phyloP scores from a whole-genome alignment of 1,139 yeast genomes.

The Taphrina confusa region DNA sequence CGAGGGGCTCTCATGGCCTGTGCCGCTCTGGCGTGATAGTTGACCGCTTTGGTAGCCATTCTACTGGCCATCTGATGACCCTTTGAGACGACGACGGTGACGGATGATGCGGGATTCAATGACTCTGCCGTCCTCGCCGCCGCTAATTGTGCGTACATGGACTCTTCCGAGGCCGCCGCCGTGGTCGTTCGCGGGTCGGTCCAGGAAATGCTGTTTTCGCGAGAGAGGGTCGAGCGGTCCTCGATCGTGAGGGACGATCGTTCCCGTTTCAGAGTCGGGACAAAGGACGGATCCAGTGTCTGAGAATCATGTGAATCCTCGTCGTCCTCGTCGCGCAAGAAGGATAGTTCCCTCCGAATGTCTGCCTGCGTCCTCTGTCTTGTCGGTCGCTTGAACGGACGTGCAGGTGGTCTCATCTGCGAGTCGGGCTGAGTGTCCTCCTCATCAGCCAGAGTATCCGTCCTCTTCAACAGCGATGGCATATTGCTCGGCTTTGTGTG shows the following conservation, averaged over 20 bases:
- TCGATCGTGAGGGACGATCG: conserved; percentile 29
- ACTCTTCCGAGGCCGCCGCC: neutral
- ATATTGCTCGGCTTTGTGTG: neutral
- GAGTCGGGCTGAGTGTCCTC: neutral
- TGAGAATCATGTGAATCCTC: conserved; percentile 41
- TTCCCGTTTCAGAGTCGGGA: conserved; percentile 25
- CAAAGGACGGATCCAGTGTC: conserved; percentile 9
- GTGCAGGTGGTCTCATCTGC: neutral
- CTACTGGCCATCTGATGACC: conserved; percentile 18
- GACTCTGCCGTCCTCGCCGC: conserved; percentile 4
- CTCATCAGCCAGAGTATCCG: conserved; percentile 15
- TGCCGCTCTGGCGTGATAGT: conserved; percentile 22
- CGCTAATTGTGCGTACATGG: conserved; percentile 12
- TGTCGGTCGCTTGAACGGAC: conserved; percentile 1
- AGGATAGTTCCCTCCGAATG: conserved; percentile 64
- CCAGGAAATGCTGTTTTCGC: conserved; percentile 18
- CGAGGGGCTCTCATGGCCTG: neutral
- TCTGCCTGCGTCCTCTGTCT: conserved; percentile 44
- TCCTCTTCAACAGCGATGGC: neutral
- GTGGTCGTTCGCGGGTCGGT: conserved; percentile 19
- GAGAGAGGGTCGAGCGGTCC: conserved; percentile 15
- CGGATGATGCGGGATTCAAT: neutral
- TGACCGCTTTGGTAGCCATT: conserved; percentile 23
- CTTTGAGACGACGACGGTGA: conserved; percentile 14
- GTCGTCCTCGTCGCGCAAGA: conserved; percentile 51